Evolutionary conservation across 2,329 filamentous ascomycete genomes (phyloP).

Genomic region (Juglanconis sp.): DNA sequence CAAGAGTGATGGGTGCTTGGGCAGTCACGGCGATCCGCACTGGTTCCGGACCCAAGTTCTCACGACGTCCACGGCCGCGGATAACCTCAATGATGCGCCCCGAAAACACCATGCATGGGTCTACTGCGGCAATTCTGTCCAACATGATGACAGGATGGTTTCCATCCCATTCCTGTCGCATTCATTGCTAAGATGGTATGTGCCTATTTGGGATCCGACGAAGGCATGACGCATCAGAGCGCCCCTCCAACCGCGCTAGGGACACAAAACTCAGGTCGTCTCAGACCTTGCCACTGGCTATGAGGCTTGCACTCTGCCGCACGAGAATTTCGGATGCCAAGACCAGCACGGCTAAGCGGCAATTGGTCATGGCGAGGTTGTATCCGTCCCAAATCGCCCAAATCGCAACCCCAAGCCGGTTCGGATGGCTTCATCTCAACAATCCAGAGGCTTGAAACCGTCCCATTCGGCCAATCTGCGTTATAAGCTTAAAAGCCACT

Average conservation of each 20-base stretch:
- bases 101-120: too few species aligned
- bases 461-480: background rate
- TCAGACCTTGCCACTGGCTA: conserved; percentile 27
- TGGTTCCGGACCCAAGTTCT: too few species aligned
- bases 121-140: too few species aligned
- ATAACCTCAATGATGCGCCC: too few species aligned
- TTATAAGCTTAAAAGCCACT: conserved; percentile 7
- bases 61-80: too few species aligned
- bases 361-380: conserved; percentile 3
- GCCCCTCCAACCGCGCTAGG: conserved; percentile 7
- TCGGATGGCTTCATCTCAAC: conserved; percentile 8
- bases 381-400: background rate
- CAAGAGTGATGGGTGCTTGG: too few species aligned
- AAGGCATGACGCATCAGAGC: conserved; percentile 7
- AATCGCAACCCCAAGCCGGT: background rate
- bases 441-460: conserved; percentile 6
- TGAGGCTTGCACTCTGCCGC: conserved; percentile 31
- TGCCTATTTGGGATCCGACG: background rate
- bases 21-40: too few species aligned
- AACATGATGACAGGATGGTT: background rate
- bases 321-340: conserved; percentile 25
- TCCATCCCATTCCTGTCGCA: conserved; percentile 3
- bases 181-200: conserved; percentile 10
- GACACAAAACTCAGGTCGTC: conserved; percentile 16
- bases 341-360: conserved; percentile 28